phyloP scores from a whole-genome alignment of 805 yeast species.

The Wickerhamiella vanderwaltii region DNA sequence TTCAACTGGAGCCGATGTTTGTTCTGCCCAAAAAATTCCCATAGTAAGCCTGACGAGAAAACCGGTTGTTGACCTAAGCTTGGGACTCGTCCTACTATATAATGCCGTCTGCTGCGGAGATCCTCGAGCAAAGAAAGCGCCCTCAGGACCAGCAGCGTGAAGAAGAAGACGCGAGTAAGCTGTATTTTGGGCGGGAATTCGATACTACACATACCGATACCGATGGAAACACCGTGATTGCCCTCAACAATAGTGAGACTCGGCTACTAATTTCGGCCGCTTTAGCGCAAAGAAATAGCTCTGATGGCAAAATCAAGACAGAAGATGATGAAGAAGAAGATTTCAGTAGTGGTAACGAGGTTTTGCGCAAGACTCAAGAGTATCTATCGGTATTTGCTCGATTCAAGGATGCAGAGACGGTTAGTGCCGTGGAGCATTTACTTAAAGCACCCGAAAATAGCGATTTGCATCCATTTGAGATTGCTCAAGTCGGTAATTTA shows the following conservation, averaged over 20 bases:
- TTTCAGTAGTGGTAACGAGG: conserved; percentile 32
- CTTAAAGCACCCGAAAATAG: conserved; percentile 60
- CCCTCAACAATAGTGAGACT: conserved; percentile 82
- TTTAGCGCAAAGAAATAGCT: conserved; percentile 48
- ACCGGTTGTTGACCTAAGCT: too few relatives aligned
- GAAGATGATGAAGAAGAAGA: conserved; percentile 27
- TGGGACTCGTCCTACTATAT: too few relatives aligned
- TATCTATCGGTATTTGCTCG: conserved; percentile 76
- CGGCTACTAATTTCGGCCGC: conserved; percentile 84
- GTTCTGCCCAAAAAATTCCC: conserved; percentile 13
- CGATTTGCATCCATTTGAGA: conserved; percentile 85
- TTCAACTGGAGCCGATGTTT: neutral
- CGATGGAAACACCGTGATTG: conserved; percentile 65
- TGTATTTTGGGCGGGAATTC: conserved; percentile 89
- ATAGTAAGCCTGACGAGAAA: neutral
- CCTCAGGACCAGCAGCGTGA: conserved; percentile 35
- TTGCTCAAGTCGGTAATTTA: conserved; percentile 78
- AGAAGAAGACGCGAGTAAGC: conserved; percentile 81
- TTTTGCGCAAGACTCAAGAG: conserved; percentile 81
- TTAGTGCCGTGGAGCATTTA: conserved; percentile 83
- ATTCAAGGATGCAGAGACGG: conserved; percentile 84
- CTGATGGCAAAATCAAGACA: conserved; percentile 28
- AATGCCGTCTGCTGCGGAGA: conserved; percentile 12
- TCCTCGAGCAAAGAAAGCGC: conserved; percentile 48
- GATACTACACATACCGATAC: conserved; percentile 68